Conservation (phyloP, 305 asterid genomes). For the Andrographis paniculata region DNA sequence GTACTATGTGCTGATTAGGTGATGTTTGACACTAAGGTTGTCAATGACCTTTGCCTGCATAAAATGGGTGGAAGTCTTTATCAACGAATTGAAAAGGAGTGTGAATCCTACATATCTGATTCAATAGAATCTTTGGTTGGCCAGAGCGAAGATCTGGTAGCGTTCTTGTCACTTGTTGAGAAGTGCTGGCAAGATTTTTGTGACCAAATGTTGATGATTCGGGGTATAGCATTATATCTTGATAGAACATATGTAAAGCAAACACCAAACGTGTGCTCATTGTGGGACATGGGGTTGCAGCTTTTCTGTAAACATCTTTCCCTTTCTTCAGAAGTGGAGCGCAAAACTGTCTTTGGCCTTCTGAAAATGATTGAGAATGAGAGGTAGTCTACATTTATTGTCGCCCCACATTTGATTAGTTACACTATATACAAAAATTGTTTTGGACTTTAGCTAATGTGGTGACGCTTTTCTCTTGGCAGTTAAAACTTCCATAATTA, state of each 20-base stretch:
- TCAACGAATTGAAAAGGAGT: slow-evolving; percentile 74
- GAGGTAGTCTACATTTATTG: slow-evolving; percentile 39
- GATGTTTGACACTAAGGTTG: slow-evolving; percentile 48
- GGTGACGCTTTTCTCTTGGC: no score
- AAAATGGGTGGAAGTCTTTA: slow-evolving; percentile 93
- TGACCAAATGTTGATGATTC: slow-evolving; percentile 94
- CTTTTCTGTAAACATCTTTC: slow-evolving; percentile 92
- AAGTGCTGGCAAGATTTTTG: slow-evolving; percentile 75
- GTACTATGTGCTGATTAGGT: slow-evolving; percentile 19
- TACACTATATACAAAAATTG: not conserved
- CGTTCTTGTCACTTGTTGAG: slow-evolving; percentile 85
- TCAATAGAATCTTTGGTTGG: slow-evolving; percentile 75
- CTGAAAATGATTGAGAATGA: slow-evolving; percentile 88
- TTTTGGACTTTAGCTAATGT: no score
- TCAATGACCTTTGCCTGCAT: slow-evolving; percentile 84
- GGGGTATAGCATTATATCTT: slow-evolving; percentile 87
- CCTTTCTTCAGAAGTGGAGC: slow-evolving; percentile 86
- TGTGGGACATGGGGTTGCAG: slow-evolving; percentile 99
- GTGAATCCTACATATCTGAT: slow-evolving; percentile 65
- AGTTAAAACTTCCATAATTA: no score
- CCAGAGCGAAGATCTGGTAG: slow-evolving; percentile 82
- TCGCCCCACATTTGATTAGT: not conserved
- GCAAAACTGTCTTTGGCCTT: slow-evolving; percentile 87
- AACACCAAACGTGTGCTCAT: slow-evolving; percentile 72
- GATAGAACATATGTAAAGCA: slow-evolving; percentile 97